phyloP scores from a whole-genome alignment of 768 basidiomycete species.

The Phanerodontia chrysosporium region DNA sequence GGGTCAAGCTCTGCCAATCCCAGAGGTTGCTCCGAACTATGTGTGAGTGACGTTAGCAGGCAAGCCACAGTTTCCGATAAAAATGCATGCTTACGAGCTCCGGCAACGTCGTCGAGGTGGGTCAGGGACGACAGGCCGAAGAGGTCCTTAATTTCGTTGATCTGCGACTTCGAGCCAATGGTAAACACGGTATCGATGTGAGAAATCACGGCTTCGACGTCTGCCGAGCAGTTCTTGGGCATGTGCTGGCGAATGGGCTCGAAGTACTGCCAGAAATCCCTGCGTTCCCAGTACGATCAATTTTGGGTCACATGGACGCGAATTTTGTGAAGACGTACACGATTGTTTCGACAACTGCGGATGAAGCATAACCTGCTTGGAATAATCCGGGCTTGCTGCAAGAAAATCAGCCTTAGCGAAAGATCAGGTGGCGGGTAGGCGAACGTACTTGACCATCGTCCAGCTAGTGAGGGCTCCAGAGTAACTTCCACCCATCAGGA shows the following conservation, averaged over 20 bases:
- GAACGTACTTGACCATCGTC: slow-evolving; percentile 58
- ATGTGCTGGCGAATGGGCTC: slow-evolving; percentile 61
- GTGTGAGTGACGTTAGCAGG: too few relatives aligned
- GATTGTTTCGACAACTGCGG: slow-evolving; percentile 57
- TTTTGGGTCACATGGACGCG: not conserved
- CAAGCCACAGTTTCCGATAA: too few relatives aligned
- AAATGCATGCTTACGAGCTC: slow-evolving; percentile 36
- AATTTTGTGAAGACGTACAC: slow-evolving; percentile 6
- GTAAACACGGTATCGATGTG: slow-evolving; percentile 53
- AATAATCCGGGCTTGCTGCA: slow-evolving; percentile 52
- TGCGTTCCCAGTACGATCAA: not conserved
- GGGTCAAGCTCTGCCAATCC: slow-evolving; percentile 61
- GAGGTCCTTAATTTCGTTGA: slow-evolving; percentile 45
- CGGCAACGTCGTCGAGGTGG: slow-evolving; percentile 61
- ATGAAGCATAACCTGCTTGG: slow-evolving; percentile 56
- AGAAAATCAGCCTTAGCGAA: not conserved
- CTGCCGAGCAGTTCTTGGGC: slow-evolving; percentile 67
- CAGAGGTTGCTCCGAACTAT: slow-evolving; percentile 39
- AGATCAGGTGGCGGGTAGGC: not conserved
- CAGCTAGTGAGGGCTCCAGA: slow-evolving; percentile 44
- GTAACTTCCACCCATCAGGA: slow-evolving; percentile 36
- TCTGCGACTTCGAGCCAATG: slow-evolving; percentile 37
- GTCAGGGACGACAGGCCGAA: slow-evolving; percentile 53
- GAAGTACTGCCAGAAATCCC: slow-evolving; percentile 62
- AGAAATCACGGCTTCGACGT: slow-evolving; percentile 54